Evolutionary conservation across 352 stramenopile species (phyloP).

Genomic region (Globisporangium solare): DNA sequence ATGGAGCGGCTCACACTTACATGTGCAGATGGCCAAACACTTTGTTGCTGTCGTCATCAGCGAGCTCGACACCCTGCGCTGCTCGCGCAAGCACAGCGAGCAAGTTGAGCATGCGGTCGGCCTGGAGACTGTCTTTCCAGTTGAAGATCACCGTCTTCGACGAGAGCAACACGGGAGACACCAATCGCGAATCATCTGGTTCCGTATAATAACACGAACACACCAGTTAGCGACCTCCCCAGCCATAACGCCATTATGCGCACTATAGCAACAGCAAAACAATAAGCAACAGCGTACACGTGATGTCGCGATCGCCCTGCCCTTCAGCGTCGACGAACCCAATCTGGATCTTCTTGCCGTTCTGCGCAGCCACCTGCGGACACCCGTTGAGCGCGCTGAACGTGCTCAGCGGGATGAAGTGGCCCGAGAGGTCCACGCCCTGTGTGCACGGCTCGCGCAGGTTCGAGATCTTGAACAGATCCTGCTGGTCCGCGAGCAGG

Average conservation of each 20-base stretch:
- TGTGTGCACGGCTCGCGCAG: constrained; percentile 82
- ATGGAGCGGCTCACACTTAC: constrained; percentile 29
- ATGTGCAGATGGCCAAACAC: constrained; percentile 87
- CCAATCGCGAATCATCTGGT: constrained; percentile 75
- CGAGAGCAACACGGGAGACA: constrained; percentile 78
- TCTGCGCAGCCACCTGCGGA: constrained; percentile 22
- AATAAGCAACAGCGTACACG: constrained; percentile 35
- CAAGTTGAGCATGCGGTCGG: constrained; percentile 82
- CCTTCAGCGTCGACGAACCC: constrained; percentile 85
- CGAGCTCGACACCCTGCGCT: constrained; percentile 76
- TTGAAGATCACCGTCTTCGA: constrained; percentile 89
- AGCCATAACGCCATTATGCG: not conserved
- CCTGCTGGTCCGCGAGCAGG: constrained; percentile 78
- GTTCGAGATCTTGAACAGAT: constrained; percentile 87
- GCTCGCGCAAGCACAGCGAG: constrained; percentile 74
- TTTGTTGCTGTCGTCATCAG: constrained; percentile 70
- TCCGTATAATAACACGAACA: constrained; percentile 1
- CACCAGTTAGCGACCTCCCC: not conserved
- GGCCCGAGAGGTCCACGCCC: constrained; percentile 74
- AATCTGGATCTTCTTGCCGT: constrained; percentile 48
- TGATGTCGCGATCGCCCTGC: constrained; percentile 83
- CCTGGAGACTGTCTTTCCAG: constrained; percentile 86
- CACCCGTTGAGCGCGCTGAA: constrained; percentile 78
- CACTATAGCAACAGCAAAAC: not conserved
- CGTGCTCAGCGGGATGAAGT: constrained; percentile 60